Evolutionary conservation across 208 protist species (phyloP).

Genomic region (Crithidia thermophila): DNA sequence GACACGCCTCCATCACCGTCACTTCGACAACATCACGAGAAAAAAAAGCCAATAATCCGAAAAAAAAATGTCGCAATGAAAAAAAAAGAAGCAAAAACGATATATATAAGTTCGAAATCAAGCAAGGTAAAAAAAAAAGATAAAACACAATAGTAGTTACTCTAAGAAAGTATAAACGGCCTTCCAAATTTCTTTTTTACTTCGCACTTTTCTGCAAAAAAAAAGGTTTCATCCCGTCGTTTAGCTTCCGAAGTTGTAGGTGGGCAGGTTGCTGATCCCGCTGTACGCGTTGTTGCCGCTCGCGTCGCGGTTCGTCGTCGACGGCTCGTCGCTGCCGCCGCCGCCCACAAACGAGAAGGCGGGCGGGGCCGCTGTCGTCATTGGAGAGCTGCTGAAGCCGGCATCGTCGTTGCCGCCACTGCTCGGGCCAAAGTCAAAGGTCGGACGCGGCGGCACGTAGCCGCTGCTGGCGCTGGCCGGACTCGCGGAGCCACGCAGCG

Average conservation of each 20-base stretch:
- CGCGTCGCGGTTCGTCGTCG: neutral
- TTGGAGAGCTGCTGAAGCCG: slow-evolving; percentile 10
- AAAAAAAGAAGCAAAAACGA: slow-evolving; percentile 8
- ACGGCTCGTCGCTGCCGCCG: slow-evolving; percentile 4
- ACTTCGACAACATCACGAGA: too few species aligned
- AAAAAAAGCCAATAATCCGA: neutral
- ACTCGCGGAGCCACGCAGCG: neutral
- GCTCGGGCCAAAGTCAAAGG: slow-evolving; percentile 63
- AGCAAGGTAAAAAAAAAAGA: slow-evolving; percentile 6
- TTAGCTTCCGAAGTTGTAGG: slow-evolving; percentile 80
- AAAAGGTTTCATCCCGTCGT: neutral
- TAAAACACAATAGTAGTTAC: neutral
- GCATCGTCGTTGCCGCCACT: slow-evolving; percentile 19
- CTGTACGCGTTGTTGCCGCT: slow-evolving; percentile 23
- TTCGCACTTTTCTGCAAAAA: neutral
- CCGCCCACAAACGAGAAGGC: slow-evolving; percentile 18
- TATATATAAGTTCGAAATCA: too few species aligned
- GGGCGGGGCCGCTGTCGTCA: neutral
- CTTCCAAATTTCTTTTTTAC: too few species aligned
- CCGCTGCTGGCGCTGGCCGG: neutral
- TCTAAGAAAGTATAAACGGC: neutral
- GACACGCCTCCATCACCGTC: too few species aligned
- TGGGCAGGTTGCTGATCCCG: slow-evolving; percentile 41
- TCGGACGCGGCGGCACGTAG: slow-evolving; percentile 36
- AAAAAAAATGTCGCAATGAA: neutral